phyloP scores from a whole-genome alignment of 2,329 filamentous ascomycete species.

The Sporothrix pseudoabietina region DNA sequence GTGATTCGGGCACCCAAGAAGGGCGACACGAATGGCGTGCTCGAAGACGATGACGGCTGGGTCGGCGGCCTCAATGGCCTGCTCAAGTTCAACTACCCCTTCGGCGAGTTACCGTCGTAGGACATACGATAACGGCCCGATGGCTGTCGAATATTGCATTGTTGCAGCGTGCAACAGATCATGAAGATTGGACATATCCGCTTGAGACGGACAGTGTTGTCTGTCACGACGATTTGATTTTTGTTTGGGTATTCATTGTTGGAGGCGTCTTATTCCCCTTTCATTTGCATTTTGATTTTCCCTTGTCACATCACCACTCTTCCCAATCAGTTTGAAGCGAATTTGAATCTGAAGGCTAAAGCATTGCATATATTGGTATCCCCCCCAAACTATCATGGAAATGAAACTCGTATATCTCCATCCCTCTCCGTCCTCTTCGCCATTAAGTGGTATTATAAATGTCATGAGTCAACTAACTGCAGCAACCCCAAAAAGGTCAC shows the following conservation, averaged over 20 bases:
- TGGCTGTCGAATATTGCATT: background rate
- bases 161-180: background rate
- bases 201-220: background rate
- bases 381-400: background rate
- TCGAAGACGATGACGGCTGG: slow-evolving; percentile 85
- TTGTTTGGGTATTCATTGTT: background rate
- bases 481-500: no score
- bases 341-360: background rate
- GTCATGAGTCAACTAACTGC: background rate
- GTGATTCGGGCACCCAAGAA: slow-evolving; percentile 68
- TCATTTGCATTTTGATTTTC: background rate
- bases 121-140: background rate
- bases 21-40: slow-evolving; percentile 46
- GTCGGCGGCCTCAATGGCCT: slow-evolving; percentile 91
- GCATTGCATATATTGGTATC: slow-evolving; percentile 1
- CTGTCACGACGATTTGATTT: background rate
- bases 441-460: background rate
- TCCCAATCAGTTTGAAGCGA: background rate
- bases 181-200: background rate
- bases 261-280: background rate
- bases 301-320: slow-evolving; percentile 9
- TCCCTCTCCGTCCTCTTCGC: background rate
- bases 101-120: slow-evolving; percentile 63
- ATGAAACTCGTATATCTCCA: background rate
- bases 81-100: slow-evolving; percentile 96